phyloP scores from a whole-genome alignment of 768 basidiomycete genomes.

The Hericium erinaceus region DNA sequence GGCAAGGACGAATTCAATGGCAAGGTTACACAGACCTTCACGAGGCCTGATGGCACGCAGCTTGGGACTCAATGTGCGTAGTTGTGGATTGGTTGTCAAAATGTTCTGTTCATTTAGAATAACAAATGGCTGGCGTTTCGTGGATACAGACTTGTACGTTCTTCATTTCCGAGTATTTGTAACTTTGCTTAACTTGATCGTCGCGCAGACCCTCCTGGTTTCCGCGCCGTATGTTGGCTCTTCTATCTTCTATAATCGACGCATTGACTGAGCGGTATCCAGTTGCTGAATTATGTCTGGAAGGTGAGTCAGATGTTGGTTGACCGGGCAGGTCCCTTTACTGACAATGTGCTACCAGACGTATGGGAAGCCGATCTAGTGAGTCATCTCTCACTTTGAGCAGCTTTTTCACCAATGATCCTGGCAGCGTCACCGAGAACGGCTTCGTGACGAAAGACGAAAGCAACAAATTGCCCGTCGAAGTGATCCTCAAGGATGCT shows the following conservation, averaged over 20 bases:
- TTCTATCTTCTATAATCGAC: not conserved
- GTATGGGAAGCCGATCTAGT: conserved; percentile 30
- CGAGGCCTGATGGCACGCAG: conserved; percentile 51
- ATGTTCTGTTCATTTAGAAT: not conserved
- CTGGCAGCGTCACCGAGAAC: conserved; percentile 32
- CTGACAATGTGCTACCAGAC: conserved; percentile 15
- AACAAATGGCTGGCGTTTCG: conserved; percentile 22
- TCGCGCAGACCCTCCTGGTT: conserved; percentile 25
- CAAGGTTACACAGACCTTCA: conserved; percentile 50
- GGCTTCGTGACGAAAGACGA: conserved; percentile 35
- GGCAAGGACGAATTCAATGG: conserved; percentile 59
- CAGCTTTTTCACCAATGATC: not conserved
- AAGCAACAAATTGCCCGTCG: conserved; percentile 23
- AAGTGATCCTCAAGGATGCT: conserved; percentile 26
- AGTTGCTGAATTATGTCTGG: conserved; percentile 32
- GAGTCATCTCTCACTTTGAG: conserved; percentile 1
- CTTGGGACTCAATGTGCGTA: conserved; percentile 49
- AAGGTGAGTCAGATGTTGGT: conserved; percentile 20
- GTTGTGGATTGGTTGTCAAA: not conserved
- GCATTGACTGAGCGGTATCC: too few species aligned
- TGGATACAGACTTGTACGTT: conserved; percentile 30
- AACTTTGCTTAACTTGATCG: not conserved
- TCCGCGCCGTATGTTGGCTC: conserved; percentile 22
- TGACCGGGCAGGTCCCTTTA: not conserved
- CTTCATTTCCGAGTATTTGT: not conserved